Evolutionary conservation across 164 flowering plant species (phyloP).

Genomic region (Annona cherimola): DNA sequence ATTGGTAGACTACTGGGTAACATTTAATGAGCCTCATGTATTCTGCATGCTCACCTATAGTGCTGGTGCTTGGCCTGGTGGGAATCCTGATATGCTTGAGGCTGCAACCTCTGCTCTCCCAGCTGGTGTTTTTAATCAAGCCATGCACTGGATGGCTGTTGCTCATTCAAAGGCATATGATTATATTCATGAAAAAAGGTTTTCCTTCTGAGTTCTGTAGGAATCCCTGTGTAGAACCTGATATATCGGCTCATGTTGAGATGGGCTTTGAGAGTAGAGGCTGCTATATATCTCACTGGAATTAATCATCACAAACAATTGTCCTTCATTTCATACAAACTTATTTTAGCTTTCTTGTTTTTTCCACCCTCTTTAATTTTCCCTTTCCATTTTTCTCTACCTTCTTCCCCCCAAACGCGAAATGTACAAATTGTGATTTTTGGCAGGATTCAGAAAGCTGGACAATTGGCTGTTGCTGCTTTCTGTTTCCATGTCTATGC

Average conservation of each 20-base stretch:
- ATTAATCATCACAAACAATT: too few species aligned
- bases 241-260: background rate
- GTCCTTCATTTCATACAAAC: too few species aligned
- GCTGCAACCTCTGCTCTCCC: conserved; percentile 90
- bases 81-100: conserved; percentile 91
- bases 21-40: conserved; percentile 97
- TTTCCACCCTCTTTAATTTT: too few species aligned
- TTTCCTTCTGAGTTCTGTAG: conserved; percentile 3
- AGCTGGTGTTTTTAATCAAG: conserved; percentile 75
- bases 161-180: conserved; percentile 91
- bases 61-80: conserved; percentile 99
- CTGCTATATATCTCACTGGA: background rate
- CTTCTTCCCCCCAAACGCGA: background rate
- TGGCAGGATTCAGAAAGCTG: background rate
- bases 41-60: conserved; percentile 89
- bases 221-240: background rate
- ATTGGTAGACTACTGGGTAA: conserved; percentile 91
- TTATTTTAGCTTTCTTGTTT: too few species aligned
- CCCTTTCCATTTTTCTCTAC: too few species aligned
- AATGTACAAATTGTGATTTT: background rate
- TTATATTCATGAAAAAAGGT: conserved; percentile 75
- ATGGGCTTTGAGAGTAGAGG: background rate
- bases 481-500: background rate
- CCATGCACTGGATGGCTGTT: conserved; percentile 89
- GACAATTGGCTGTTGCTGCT: background rate